Base-by-base conservation (phyloP, 2,329 filamentous ascomycete genomes). In the Aspergillus ruber region DNA sequence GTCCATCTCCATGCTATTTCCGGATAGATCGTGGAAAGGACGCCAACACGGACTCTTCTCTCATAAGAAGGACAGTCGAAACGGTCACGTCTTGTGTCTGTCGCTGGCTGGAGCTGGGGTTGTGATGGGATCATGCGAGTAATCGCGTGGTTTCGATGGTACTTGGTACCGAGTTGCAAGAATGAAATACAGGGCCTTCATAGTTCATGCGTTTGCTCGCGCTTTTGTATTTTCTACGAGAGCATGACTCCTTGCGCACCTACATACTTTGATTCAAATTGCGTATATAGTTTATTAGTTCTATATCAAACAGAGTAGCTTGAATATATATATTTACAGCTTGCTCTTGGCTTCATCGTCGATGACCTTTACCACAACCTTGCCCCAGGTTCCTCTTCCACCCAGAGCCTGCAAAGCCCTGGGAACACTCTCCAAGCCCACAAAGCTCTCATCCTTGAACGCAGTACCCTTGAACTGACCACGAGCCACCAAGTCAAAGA, bases 331-430 rank as follows among this genome's bases (percentile, higher is more conserved):
- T 3, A 25, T 58, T 52, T 52, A 72, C 44, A 72, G 53, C 56
- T 66, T 65, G 53, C 67, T 70, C 59, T 76, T 73, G 40, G 79
- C 75, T 61, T 89, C 85, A 3, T 81, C 76, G 57, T 90, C 86
- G 1, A 85, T 83, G 38, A 97, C 76, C 70, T 88, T 88, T 17
- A 96, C 84, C 1, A 96, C 88, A 0, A 97, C 91, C 77, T 97
- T 97, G 0, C 91, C 91, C 91, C 91, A 97, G 1, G 90, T 95
- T 44, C 86, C 87, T 50, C 91, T 77, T 1, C 82, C 81, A 1
- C 88, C 90, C 47, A 97, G 70, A 2, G 86, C 86, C 59, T 84
- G 76, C 59, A 97, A 67, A 0, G 90, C 90, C 51, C 80, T 80
- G 0, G 86, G 85, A 23, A 96, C 79, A 49, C 77, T 84, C 59